Evolutionary conservation across 2,329 filamentous ascomycete genomes (phyloP), one percentile per base, ranked within the genome.

Genomic region (Sclerotinia glacialis): DNA sequence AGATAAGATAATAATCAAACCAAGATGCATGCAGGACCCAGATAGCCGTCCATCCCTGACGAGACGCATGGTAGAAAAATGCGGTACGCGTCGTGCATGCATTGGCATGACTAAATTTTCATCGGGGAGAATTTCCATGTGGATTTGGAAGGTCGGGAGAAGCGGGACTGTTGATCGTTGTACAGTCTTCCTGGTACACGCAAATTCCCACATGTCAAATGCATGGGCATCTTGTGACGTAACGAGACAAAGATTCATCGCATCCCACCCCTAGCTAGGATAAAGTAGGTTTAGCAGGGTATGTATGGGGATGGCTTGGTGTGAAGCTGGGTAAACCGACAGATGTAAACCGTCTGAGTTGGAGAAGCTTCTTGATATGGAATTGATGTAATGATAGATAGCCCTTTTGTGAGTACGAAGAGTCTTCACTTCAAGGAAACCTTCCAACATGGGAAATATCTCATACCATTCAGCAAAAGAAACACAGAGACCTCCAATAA

Each of bases 1-100:
- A 53, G 64, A 66, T 66, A 66, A 66, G 64, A 66, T 66, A 61
- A 60, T 52, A 61, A 7, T 40, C 37, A 9, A 46, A 53, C 26
- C 18, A 26, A 46, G 40, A 46, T 9, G n/a, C 34, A 47, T 65
- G 56, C 47, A 61, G 34, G 64, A 46, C 28, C 54, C 21, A 59
- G 18, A 16, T 18, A 23, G 37, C 23, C 28, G n/a, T 11, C 12
- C 34, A 49, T 37, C 28, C 31, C 21, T n/a, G 34, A 31, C 12
- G 7, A 37, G 53, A n/a, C 31, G 21, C 53, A 54, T 31, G 31
- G 52, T 34, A 11, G 12, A 26, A 54, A 54, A 11, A 55, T 23
- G 7, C 31, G 18, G 40, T 37, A 14, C 26, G 26, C 26, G 3
- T 49, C 28, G 12, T 14, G 26, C 21, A 26, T 14, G 26, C 21